Evolutionary conservation across 202 grass and related monocot species (phyloP).

Genomic region (Eragrostis tef): DNA sequence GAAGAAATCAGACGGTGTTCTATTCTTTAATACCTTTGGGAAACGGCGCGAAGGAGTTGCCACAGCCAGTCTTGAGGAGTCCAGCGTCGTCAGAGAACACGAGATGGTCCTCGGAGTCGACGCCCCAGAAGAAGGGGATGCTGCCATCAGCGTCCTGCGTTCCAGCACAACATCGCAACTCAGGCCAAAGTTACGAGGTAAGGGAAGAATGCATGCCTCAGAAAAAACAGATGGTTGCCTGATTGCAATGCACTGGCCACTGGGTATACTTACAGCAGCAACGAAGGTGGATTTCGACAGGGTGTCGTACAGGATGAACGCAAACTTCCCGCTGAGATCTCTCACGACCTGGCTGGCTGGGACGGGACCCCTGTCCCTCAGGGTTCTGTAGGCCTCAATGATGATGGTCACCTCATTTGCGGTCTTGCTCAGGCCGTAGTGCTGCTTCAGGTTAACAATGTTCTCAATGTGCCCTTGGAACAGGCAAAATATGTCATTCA

Average conservation of each 20-base stretch:
- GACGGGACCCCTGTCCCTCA: constrained; percentile 76
- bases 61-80: constrained; percentile 68
- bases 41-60: constrained; percentile 81
- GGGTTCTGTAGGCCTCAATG: constrained; percentile 84
- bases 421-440: constrained; percentile 85
- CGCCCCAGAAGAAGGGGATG: constrained; percentile 85
- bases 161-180: constrained; percentile 14
- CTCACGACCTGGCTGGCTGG: constrained; percentile 81
- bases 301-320: constrained; percentile 79
- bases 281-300: constrained; percentile 72
- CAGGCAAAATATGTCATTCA: constrained; percentile 89
- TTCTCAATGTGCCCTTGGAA: constrained; percentile 86
- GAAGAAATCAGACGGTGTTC: background rate
- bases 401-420: constrained; percentile 83
- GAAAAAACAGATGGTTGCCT: constrained; percentile 6
- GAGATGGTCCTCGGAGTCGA: constrained; percentile 65
- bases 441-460: constrained; percentile 81
- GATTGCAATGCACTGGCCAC: background rate
- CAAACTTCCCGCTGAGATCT: constrained; percentile 76
- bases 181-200: background rate
- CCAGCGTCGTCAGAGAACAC: constrained; percentile 66
- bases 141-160: constrained; percentile 71
- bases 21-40: constrained; percentile 62
- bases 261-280: constrained; percentile 63
- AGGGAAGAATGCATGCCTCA: background rate